phyloP scores from a whole-genome alignment of 805 yeast genomes.

The Kodamaea kaohsiungensis region DNA sequence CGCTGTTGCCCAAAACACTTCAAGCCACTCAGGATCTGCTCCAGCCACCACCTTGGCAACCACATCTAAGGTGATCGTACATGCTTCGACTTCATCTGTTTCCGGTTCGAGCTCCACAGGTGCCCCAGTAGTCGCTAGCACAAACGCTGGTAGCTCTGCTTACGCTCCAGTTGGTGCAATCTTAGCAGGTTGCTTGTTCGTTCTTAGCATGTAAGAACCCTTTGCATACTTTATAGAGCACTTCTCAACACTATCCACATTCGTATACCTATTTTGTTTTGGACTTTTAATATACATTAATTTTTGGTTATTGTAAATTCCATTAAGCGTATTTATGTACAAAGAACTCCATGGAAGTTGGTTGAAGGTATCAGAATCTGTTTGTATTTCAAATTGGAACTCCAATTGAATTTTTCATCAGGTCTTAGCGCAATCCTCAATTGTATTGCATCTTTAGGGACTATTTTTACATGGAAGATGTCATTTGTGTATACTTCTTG shows the following conservation, averaged over 20 bases:
- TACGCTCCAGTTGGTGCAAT: slow-evolving; percentile 12
- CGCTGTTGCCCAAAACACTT: not conserved
- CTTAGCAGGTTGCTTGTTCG: slow-evolving; percentile 11
- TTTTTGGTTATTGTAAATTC: not conserved
- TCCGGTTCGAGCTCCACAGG: not conserved
- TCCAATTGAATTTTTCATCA: no score
- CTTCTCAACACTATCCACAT: not conserved
- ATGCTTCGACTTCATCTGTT: slow-evolving; percentile 5
- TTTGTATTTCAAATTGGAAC: no score
- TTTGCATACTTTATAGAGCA: not conserved
- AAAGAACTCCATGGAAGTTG: not conserved
- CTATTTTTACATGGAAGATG: no score
- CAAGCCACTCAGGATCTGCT: not conserved
- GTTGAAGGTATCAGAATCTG: no score
- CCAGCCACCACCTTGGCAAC: not conserved
- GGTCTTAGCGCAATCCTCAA: no score
- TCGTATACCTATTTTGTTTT: slow-evolving; percentile 2
- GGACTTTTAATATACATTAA: not conserved
- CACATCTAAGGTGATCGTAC: not conserved
- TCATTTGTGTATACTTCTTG: no score
- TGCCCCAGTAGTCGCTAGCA: slow-evolving; percentile 11
- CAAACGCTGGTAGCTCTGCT: slow-evolving; percentile 11
- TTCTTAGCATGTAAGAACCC: slow-evolving; percentile 12
- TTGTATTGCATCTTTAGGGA: no score
- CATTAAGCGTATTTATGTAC: not conserved